Base-by-base conservation (phyloP, 371 early-diverging fungal species). In the Mucor circinelloides region DNA sequence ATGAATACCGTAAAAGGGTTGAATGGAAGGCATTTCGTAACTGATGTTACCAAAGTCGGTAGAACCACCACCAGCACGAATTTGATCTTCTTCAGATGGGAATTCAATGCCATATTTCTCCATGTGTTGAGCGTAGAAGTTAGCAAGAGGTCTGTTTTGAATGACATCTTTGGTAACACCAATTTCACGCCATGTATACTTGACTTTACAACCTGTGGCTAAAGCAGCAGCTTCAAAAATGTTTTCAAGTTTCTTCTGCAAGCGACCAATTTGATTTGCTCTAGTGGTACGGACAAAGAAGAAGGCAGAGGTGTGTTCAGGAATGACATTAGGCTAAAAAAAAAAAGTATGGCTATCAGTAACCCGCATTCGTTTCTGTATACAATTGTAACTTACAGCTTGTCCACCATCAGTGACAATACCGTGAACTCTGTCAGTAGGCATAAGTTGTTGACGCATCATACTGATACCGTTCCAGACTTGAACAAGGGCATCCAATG, bases 31-130 rank as follows among this genome's bases (percentile, higher is more conserved):
- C 38, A 85, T 60, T 32, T 78, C 84, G 21, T 81, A 76, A 30
- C 83, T 81, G n/a, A 86, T 82, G 54, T 93, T 93, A 58, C 94
- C 94, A 85, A 93, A 89, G 64, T 94, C 95, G 0, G 93, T 91
- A 2, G 87, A 85, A 0, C 88, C 92, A 40, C 74, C 72, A 13
- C 66, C 81, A 3, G 40, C 42, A 17, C 74, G 71, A 52, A 81
- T 71, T 60, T 88, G 86, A 0, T 71, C 75, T 1, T 71, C 64
- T 7, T 75, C 73, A 6, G 84, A 48, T 1, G 73, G 42, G 60
- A 84, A 85, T 21, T 70, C 60, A 21, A 85, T 72, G 17, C 86
- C 85, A 38, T 78, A 73, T 7, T 78, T 72, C 3, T 75, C 67
- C 76, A 91, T 87, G 50, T 90, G 78, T 5, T 71, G 23, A 28